Evolutionary conservation across 345 rosid species (phyloP).

Genomic region (Aegle marmelos): DNA sequence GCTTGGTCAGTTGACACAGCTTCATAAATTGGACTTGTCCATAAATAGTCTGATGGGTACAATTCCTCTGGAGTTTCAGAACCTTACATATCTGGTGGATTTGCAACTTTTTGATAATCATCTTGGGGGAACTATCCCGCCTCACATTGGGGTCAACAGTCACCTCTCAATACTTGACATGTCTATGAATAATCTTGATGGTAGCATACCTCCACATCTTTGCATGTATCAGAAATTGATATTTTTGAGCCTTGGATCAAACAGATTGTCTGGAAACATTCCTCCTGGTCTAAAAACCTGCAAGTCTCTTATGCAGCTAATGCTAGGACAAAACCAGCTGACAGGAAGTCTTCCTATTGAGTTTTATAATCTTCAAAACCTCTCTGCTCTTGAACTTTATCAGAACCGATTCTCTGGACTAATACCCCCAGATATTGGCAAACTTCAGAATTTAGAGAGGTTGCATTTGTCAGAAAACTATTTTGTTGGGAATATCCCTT

Average conservation of each 20-base stretch:
- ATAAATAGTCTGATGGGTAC: constrained; percentile 61
- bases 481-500: constrained; percentile 53
- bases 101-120: constrained; percentile 76
- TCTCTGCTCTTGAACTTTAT: constrained; percentile 69
- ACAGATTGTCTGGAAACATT: constrained; percentile 62
- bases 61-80: constrained; percentile 63
- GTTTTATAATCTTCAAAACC: constrained; percentile 59
- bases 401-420: constrained; percentile 66
- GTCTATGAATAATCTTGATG: constrained; percentile 57
- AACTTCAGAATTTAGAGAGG: constrained; percentile 62
- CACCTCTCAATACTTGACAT: constrained; percentile 60
- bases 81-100: constrained; percentile 46
- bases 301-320: constrained; percentile 60
- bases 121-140: constrained; percentile 65
- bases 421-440: constrained; percentile 54
- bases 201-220: constrained; percentile 63
- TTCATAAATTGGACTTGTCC: constrained; percentile 73
- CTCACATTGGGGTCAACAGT: constrained; percentile 54
- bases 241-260: constrained; percentile 74
- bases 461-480: constrained; percentile 63
- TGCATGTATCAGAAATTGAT: constrained; percentile 63
- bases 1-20: constrained; percentile 50
- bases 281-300: constrained; percentile 60
- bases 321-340: constrained; percentile 66
- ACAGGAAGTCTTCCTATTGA: constrained; percentile 67